These are phyloP conservation scores for Pythium grandisporangium DNA, from an alignment of 352 stramenopile genomes.

Conservation along the genomic window DNA sequence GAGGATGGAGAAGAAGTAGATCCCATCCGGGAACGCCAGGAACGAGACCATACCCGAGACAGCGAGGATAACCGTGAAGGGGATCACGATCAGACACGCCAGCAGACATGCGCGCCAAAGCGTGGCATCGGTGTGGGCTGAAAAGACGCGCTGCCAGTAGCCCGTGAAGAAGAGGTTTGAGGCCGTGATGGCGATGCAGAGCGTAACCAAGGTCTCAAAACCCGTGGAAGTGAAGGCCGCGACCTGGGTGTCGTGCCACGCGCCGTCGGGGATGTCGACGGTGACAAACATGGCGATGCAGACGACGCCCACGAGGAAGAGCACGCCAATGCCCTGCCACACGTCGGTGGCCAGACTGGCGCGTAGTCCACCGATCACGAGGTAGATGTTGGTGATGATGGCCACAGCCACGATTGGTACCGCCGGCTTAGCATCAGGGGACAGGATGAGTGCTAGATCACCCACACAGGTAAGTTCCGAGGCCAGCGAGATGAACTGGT, in stretches of 20 bases:
- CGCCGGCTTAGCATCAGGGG: slow-evolving; percentile 32
- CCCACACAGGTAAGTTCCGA: slow-evolving; percentile 64
- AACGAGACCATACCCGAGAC: slow-evolving; percentile 64
- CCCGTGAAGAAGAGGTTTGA: slow-evolving; percentile 75
- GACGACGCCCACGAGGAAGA: slow-evolving; percentile 44
- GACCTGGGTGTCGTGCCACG: slow-evolving; percentile 41
- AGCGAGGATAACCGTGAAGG: slow-evolving; percentile 63
- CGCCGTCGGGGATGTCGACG: slow-evolving; percentile 36
- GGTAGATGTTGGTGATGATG: slow-evolving; percentile 64
- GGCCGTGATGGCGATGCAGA: slow-evolving; percentile 50
- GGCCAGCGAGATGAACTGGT: slow-evolving; percentile 75
- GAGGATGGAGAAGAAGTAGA: slow-evolving; percentile 65
- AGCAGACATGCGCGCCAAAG: slow-evolving; percentile 32
- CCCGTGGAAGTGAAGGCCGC: slow-evolving; percentile 47
- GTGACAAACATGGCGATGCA: slow-evolving; percentile 51
- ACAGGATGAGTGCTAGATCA: slow-evolving; percentile 36
- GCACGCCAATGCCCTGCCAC: slow-evolving; percentile 58
- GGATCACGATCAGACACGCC: slow-evolving; percentile 38
- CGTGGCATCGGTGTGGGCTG: slow-evolving; percentile 42
- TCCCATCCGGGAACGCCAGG: slow-evolving; percentile 43
- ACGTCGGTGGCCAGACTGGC: slow-evolving; percentile 68
- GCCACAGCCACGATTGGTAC: slow-evolving; percentile 48
- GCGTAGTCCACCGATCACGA: slow-evolving; percentile 59
- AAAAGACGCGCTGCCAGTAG: slow-evolving; percentile 73
- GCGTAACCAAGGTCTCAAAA: slow-evolving; percentile 67